phyloP scores from a whole-genome alignment of 805 yeast species.

The Kazachstania psychrophila region DNA sequence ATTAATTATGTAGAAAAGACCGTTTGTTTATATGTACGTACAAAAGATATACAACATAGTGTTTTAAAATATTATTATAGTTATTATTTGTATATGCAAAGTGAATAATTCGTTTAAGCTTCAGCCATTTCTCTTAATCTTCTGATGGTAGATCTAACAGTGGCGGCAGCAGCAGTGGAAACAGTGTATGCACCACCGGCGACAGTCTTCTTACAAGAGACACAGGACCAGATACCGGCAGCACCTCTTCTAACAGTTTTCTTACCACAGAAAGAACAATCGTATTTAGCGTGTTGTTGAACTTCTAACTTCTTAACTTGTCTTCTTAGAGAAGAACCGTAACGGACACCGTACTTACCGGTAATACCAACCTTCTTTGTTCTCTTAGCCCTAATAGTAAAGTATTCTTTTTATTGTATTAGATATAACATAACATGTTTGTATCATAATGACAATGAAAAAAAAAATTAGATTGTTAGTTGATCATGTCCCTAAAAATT shows the following conservation, averaged over 20 bases:
- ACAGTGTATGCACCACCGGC: conserved; percentile 99
- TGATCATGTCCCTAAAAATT: no score
- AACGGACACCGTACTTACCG: conserved; percentile 99
- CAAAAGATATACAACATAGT: no score
- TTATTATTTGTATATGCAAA: no score
- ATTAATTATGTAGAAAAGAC: no score
- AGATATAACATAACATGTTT: no score
- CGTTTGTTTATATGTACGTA: no score
- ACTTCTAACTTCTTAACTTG: conserved; percentile 98
- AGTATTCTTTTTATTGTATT: no score
- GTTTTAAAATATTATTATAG: no score
- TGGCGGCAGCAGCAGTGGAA: conserved; percentile 99
- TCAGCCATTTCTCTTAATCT: conserved; percentile 99
- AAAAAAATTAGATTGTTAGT: no score
- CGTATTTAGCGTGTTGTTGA: conserved; percentile 98
- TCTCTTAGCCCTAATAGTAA: conserved; percentile 82
- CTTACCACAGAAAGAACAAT: conserved; percentile 99
- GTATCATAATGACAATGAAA: no score
- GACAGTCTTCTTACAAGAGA: conserved; percentile 88
- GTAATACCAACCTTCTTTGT: conserved; percentile 99
- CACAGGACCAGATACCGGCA: conserved; percentile 98
- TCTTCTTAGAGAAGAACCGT: conserved; percentile 99
- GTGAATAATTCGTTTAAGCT: conserved; percentile 69
- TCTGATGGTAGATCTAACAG: conserved; percentile 99
- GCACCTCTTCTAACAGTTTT: conserved; percentile 95